A percentile compares a stretch with the other conserved stretches of the same genome.
Evolutionary conservation across 2,329 filamentous ascomycete genomes (phyloP).

Genomic region (Phaeosphaeria sp.): DNA sequence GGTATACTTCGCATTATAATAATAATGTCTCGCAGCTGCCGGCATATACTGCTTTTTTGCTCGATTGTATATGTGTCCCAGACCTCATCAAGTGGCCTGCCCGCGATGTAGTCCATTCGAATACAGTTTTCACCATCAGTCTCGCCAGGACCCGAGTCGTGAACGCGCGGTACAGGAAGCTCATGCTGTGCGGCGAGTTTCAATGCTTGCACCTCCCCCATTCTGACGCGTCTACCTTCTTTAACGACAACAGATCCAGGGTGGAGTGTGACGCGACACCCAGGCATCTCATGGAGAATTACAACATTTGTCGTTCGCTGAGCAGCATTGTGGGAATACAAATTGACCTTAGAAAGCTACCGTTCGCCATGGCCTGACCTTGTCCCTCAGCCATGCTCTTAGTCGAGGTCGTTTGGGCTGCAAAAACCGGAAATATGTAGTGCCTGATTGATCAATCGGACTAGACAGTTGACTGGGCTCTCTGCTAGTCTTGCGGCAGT

Average conservation of each 20-base stretch:
- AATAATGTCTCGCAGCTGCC: constrained; percentile 12
- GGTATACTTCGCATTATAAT: constrained; percentile 8
- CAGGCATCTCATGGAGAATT: constrained; percentile 9
- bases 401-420: neutral
- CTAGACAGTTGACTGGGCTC: too few relatives aligned
- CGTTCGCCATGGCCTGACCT: neutral
- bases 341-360: neutral
- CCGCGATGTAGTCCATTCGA: constrained; percentile 16
- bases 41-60: constrained; percentile 11
- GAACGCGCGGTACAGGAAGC: constrained; percentile 11
- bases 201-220: constrained; percentile 5
- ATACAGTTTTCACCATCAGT: constrained; percentile 7
- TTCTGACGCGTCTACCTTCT: constrained; percentile 6
- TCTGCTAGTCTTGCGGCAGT: too few relatives aligned
- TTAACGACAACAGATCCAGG: constrained; percentile 9
- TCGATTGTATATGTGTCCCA: constrained; percentile 11
- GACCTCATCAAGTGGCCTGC: constrained; percentile 8
- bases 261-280: constrained; percentile 1
- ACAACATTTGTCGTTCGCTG: neutral
- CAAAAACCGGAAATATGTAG: neutral
- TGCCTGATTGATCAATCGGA: too few relatives aligned
- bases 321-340: neutral
- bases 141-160: neutral
- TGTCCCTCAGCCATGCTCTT: neutral
- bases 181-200: constrained; percentile 3